Evolutionary conservation across 1,139 yeast genomes (phyloP), one percentile per base, ranked within the genome.

Genomic region (Sugiyamaella grinbergsii): DNA sequence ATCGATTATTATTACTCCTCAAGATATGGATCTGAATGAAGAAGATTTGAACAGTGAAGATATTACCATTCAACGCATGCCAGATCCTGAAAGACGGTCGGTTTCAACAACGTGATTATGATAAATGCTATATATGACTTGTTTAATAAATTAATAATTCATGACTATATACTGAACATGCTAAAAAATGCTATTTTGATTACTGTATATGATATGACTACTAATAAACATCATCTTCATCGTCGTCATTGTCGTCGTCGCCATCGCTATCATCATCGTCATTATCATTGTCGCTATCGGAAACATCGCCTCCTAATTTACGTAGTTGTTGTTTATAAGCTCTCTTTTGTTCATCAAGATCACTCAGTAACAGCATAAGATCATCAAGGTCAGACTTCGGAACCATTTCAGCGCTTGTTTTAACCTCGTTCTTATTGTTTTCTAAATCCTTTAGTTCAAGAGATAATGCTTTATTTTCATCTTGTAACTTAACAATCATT

Each of bases 1-100:
- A 68, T 85, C 95, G 3, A 85, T 93, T 13, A 88, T 94, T 60
- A 91, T 93, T 42, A 93, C 98, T 0, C 99, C 98, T 0, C 95
- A 90, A 62, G 95, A 89, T 67, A 86, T 93, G 59, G 88, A 59
- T 28, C 42, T 54, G n/a, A 50, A 91, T 0, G 82, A 80, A 39
- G 80, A 89, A 45, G 84, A 85, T 2, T 49, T 86, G 52, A 82
- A 81, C 44, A 75, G 77, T 26, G 71, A 68, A 5, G 82, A 82
- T 57, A 89, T 90, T 6, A 77, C 73, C 57, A 86, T 91, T 34
- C 93, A 85, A 59, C 80, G 80, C 61, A 83, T 90, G 74, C 71
- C 76, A 50, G 82, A 80, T 55, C 85, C 85, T 5, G 58, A 58
- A 42, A 56, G 68, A 23, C 24, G 47, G 24, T n/a, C n/a, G n/a